Evolutionary conservation across 768 basidiomycete genomes (phyloP).

Genomic region (Gloeopeniophorella convolvens): DNA sequence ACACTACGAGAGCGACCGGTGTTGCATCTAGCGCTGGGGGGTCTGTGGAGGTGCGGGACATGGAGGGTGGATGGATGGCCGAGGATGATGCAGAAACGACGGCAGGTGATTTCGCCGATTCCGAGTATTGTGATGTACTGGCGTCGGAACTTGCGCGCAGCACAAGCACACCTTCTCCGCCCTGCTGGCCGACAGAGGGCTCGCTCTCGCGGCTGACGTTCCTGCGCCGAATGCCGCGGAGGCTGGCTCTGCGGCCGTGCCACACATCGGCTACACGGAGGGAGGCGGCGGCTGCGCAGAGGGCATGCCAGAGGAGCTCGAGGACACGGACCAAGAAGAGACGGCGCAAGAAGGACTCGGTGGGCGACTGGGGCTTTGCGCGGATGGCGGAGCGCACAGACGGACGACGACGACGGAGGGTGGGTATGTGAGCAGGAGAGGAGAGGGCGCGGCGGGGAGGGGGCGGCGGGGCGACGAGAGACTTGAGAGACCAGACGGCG

Average conservation of each 20-base stretch:
- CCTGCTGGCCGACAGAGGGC: background rate
- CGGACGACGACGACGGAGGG: constrained; percentile 2
- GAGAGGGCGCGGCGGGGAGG: constrained; percentile 18
- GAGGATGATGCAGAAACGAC: background rate
- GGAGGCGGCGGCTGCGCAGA: constrained; percentile 58
- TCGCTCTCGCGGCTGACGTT: background rate
- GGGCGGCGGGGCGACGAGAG: constrained; percentile 20
- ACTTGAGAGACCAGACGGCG: constrained; percentile 19
- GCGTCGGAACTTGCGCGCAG: background rate
- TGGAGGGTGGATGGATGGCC: background rate
- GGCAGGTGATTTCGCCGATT: background rate
- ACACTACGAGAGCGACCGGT: background rate
- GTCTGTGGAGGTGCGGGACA: constrained; percentile 3
- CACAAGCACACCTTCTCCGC: background rate
- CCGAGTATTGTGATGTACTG: background rate
- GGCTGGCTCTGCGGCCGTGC: constrained; percentile 8
- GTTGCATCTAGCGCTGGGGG: background rate
- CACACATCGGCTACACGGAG: constrained; percentile 23
- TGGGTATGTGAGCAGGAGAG: constrained; percentile 16
- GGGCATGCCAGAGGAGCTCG: constrained; percentile 59
- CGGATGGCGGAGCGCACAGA: constrained; percentile 15
- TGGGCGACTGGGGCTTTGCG: constrained; percentile 7
- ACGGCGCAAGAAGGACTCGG: constrained; percentile 33
- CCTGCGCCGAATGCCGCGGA: constrained; percentile 1
- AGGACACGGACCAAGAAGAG: constrained; percentile 69